A percentile compares a stretch with the other conserved stretches of the same genome.
Evolutionary conservation across 2,329 filamentous ascomycete genomes (phyloP).

Genomic region (Aspergillus sp.): DNA sequence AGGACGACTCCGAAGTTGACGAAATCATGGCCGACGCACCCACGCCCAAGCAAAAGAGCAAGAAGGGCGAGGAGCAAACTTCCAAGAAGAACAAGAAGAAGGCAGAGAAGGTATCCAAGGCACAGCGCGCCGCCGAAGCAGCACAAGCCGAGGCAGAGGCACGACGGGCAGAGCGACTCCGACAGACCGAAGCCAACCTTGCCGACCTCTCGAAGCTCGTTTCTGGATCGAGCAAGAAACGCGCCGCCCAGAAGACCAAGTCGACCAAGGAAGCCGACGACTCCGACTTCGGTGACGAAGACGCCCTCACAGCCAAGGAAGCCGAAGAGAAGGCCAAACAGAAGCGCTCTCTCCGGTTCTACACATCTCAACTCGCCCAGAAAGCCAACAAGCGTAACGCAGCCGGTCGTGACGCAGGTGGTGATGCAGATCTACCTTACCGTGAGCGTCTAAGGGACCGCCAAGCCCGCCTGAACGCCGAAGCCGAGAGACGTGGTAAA

Average conservation of each 20-base stretch:
- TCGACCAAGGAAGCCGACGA: slow-evolving; percentile 54
- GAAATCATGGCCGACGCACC: slow-evolving; percentile 25
- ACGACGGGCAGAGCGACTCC: slow-evolving; percentile 55
- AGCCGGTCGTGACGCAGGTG: slow-evolving; percentile 64
- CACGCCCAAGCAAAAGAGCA: slow-evolving; percentile 16
- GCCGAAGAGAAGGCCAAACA: slow-evolving; percentile 83
- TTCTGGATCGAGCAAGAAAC: slow-evolving; percentile 50
- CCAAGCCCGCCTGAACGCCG: slow-evolving; percentile 81
- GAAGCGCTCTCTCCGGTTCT: slow-evolving; percentile 94
- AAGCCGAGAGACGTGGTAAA: slow-evolving; percentile 80
- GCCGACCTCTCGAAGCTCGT: slow-evolving; percentile 68
- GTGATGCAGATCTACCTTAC: slow-evolving; percentile 68
- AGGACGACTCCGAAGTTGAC: slow-evolving; percentile 23
- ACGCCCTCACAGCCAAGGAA: slow-evolving; percentile 72
- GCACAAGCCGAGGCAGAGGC: slow-evolving; percentile 58
- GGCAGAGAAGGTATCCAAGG: slow-evolving; percentile 49
- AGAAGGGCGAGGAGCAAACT: slow-evolving; percentile 39
- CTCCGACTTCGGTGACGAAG: slow-evolving; percentile 94
- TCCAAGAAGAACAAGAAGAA: slow-evolving; percentile 46
- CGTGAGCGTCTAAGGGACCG: slow-evolving; percentile 85
- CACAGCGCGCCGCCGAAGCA: slow-evolving; percentile 53
- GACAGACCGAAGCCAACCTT: slow-evolving; percentile 68
- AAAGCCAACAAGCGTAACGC: slow-evolving; percentile 78
- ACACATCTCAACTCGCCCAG: slow-evolving; percentile 95
- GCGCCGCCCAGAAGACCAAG: slow-evolving; percentile 41